Evolutionary conservation across 768 basidiomycete species (phyloP).

Genomic region (Auricularia cornea): DNA sequence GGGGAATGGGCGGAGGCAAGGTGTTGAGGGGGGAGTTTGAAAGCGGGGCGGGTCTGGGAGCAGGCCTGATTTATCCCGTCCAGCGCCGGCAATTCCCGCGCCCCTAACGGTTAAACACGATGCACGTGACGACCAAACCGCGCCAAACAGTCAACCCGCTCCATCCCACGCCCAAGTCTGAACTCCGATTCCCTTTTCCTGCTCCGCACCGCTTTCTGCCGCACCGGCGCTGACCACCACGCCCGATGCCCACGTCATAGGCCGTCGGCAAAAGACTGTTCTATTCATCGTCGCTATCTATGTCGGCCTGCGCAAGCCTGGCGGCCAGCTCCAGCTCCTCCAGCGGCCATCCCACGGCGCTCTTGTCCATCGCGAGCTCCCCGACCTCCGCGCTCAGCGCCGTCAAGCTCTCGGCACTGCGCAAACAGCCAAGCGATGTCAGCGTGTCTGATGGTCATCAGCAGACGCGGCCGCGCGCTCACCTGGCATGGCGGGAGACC

Average conservation of each 20-base stretch:
- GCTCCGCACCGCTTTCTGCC: too few relatives aligned
- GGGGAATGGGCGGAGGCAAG: background rate
- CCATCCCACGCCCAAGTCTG: too few relatives aligned
- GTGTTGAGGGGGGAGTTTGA: background rate
- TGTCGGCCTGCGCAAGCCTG: constrained; percentile 28
- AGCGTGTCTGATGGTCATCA: background rate
- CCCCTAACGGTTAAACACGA: too few relatives aligned
- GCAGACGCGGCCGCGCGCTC: background rate
- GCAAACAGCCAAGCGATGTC: constrained; percentile 4
- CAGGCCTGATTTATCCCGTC: too few relatives aligned
- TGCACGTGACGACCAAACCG: too few relatives aligned
- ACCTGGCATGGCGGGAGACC: constrained; percentile 66
- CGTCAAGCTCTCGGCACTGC: constrained; percentile 51
- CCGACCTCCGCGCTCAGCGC: constrained; percentile 37
- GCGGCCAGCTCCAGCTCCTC: constrained; percentile 56
- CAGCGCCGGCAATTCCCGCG: too few relatives aligned
- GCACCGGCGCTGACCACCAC: too few relatives aligned
- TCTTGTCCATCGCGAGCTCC: constrained; percentile 40
- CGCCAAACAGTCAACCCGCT: too few relatives aligned
- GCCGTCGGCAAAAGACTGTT: background rate
- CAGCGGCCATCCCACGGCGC: constrained; percentile 59
- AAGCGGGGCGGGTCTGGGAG: background rate
- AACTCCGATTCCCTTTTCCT: too few relatives aligned
- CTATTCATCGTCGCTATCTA: constrained; percentile 67
- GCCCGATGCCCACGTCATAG: too few relatives aligned